These are phyloP conservation scores for Cladophialophora psammophila DNA, from an alignment of 2,329 filamentous ascomycete species.

Conservation along the genomic window DNA sequence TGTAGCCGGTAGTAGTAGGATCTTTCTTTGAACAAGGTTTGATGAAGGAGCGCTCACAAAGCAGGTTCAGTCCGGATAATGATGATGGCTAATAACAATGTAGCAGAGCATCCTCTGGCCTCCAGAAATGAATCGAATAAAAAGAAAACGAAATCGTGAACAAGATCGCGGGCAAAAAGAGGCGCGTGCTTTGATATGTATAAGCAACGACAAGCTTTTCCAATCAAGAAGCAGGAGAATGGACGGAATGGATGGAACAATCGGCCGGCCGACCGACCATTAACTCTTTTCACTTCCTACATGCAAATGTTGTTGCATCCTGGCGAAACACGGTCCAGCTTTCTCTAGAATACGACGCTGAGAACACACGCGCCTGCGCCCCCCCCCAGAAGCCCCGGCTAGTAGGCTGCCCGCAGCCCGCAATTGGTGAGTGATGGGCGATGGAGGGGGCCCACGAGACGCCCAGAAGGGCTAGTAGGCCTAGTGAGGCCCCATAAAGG, in stretches of 20 bases:
- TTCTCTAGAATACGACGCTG: constrained; percentile 10
- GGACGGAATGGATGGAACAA: too few relatives aligned
- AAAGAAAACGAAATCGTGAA: background rate
- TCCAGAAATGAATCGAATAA: too few relatives aligned
- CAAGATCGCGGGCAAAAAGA: background rate
- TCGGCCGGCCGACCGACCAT: background rate
- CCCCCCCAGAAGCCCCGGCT: too few relatives aligned
- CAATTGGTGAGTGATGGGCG: constrained; percentile 4
- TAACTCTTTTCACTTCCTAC: background rate
- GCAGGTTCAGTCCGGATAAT: too few relatives aligned
- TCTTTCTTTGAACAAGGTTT: too few relatives aligned
- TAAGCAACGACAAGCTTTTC: constrained; percentile 22
- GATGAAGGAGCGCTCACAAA: too few relatives aligned
- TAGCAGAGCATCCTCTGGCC: too few relatives aligned
- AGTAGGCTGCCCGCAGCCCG: background rate
- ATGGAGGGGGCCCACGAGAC: background rate
- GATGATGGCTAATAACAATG: too few relatives aligned
- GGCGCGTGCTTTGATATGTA: background rate
- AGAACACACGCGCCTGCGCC: background rate
- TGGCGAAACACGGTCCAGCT: background rate
- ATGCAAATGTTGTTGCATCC: constrained; percentile 7
- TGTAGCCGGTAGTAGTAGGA: too few relatives aligned
- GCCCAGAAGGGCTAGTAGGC: too few relatives aligned
- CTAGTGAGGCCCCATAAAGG: constrained; percentile 14
- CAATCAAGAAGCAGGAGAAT: background rate